Evolutionary conservation across 805 yeast genomes (phyloP), one percentile per base, ranked within the genome.

Genomic region (Wickerhamiella cacticola): DNA sequence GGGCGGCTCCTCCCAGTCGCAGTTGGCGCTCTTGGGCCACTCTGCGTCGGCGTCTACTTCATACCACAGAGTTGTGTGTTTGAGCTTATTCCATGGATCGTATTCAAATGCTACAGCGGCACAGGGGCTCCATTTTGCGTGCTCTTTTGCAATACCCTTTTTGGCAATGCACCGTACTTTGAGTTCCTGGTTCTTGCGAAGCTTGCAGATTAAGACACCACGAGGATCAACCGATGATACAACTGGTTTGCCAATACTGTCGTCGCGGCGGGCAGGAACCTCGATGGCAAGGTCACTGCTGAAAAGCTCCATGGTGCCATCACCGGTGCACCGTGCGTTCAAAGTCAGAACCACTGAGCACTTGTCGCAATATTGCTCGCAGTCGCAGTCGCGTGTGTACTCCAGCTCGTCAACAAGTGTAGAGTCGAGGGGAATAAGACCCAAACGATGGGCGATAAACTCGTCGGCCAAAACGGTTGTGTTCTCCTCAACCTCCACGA

Each of bases 51-150:
- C 82, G 61, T 79, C 82, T 53, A 79, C 89, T 67, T 92, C 98
- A 63, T 82, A 85, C 99, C 99, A 92, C 61, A 76, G 84, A 58
- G 87, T 95, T 0, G 98, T 92, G 63, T 92, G 98, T 62, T 83
- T 81, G 59, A 92, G 73, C 67, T 89, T 92, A 67, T 92, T 92
- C 94, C 95, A 89, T n/a, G 99, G 98, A 60, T 89, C 98, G 61
- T 89, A 89, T 65, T 89, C 98, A 59, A 89, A 89, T 16, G 94
- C 96, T 48, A 89, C 76, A 19, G 97, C 97, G 0, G 96, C 75
- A 55, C 94, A 82, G 10, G 98, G 96, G 5, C 92, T 80, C 99
- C 99, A 92, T 62, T 92, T 92, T 44, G 98, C 96, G 62, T 92
- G 99, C 63, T 92, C 99, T 63, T 88, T 88, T 44, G 95, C 84